A percentile compares a stretch with the other conserved stretches of the same genome.
phyloP scores from a whole-genome alignment of 2,329 filamentous ascomycete species.

The Talaromyces verruculosus region DNA sequence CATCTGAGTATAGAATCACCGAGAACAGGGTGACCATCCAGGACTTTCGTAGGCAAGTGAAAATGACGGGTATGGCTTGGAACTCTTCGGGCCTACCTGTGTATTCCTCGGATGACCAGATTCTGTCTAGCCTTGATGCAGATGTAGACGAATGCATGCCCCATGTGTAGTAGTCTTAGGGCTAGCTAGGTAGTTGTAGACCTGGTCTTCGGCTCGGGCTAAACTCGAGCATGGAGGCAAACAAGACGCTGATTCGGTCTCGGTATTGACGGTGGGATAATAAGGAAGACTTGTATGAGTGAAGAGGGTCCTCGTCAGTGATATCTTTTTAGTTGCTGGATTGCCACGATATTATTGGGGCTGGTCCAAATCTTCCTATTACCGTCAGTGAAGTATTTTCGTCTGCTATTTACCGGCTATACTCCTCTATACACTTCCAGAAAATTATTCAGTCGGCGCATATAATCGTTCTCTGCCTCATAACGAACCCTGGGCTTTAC shows the following conservation, averaged over 20 bases:
- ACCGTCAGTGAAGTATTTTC: not conserved
- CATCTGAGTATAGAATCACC: not conserved
- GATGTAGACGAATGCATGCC: not conserved
- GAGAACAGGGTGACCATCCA: not conserved
- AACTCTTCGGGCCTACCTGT: not conserved
- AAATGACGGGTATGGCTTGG: not conserved
- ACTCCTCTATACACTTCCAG: not conserved
- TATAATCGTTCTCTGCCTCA: not conserved
- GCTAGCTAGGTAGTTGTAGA: conserved; percentile 3
- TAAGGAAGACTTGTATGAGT: not conserved
- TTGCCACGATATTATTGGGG: not conserved
- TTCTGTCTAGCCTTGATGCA: conserved; percentile 6
- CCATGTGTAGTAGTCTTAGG: conserved; percentile 3
- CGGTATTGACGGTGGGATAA: not conserved
- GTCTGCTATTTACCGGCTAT: not conserved
- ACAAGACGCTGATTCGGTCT: conserved; percentile 7
- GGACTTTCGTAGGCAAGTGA: not conserved
- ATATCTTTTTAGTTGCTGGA: not conserved
- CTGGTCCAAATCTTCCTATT: not conserved
- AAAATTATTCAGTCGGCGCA: not conserved
- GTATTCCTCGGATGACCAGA: conserved; percentile 3
- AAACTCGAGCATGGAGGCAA: not conserved
- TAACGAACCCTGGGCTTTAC: not conserved
- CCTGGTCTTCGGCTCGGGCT: not conserved
- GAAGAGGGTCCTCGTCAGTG: not conserved